Percentiles rank a stretch among this genome's conserved stretches.
Evolutionary conservation across 192 early-diverging fungal genomes (phyloP).

Genomic region (Coemansia umbellata): DNA sequence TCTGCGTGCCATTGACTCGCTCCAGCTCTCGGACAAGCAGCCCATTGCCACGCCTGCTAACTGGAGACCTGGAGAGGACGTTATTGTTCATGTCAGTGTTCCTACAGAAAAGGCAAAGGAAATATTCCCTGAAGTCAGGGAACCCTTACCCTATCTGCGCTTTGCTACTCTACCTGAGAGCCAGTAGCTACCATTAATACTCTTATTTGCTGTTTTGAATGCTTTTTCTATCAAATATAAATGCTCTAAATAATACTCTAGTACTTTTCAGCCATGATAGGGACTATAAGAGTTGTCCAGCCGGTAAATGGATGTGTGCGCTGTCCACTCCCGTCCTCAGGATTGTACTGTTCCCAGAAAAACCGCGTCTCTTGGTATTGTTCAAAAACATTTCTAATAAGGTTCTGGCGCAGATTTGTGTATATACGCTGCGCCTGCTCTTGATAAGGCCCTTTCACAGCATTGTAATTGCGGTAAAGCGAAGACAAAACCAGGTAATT

Average conservation of each 20-base stretch:
- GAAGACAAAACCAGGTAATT: constrained; percentile 79
- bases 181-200: neutral
- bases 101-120: constrained; percentile 76
- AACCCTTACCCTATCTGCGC: constrained; percentile 84
- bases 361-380: constrained; percentile 75
- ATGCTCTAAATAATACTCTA: neutral
- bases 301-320: constrained; percentile 94
- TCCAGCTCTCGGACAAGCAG: constrained; percentile 86
- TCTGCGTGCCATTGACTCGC: constrained; percentile 86
- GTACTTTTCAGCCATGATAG: constrained; percentile 85
- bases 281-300: constrained; percentile 80
- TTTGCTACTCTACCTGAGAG: constrained; percentile 40
- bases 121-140: constrained; percentile 79
- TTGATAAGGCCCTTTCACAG: constrained; percentile 62
- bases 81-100: constrained; percentile 88
- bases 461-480: constrained; percentile 63
- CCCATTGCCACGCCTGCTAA: constrained; percentile 92
- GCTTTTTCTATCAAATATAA: neutral
- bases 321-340: constrained; percentile 65
- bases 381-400: constrained; percentile 71
- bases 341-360: constrained; percentile 91
- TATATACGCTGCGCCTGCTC: constrained; percentile 69
- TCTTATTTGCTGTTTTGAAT: neutral
- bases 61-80: constrained; percentile 84
- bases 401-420: constrained; percentile 64